phyloP scores from a whole-genome alignment of 208 protist species.

The Eutreptiella sp. region DNA sequence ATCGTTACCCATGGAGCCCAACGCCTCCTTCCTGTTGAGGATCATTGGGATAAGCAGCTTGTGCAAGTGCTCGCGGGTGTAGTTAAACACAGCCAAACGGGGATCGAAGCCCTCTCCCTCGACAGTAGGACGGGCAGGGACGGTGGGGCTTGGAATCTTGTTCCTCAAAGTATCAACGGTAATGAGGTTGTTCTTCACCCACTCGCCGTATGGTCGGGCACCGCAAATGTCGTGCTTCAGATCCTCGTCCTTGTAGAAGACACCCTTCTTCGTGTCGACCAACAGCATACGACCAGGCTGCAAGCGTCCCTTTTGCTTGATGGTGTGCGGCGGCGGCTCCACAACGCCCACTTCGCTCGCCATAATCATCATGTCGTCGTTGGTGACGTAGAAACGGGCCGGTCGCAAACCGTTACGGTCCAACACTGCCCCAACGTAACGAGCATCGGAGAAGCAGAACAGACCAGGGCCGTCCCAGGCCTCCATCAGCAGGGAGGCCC shows the following conservation, averaged over 20 bases:
- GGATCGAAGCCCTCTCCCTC: background rate
- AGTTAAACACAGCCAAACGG: conserved; percentile 29
- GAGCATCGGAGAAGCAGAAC: conserved; percentile 62
- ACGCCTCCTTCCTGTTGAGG: conserved; percentile 43
- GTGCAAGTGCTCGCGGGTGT: conserved; percentile 39
- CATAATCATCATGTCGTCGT: conserved; percentile 51
- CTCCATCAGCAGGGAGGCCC: conserved; percentile 54
- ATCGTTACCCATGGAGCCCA: conserved; percentile 70
- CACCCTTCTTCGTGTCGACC: conserved; percentile 50
- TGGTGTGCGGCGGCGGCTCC: conserved; percentile 13
- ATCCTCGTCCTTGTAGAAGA: conserved; percentile 49
- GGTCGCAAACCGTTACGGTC: conserved; percentile 73
- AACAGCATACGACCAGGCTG: conserved; percentile 56
- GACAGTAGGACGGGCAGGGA: no score
- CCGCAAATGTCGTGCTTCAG: conserved; percentile 50
- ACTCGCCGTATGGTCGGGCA: conserved; percentile 46
- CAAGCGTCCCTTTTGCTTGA: conserved; percentile 51
- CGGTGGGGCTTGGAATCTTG: background rate
- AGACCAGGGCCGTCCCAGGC: conserved; percentile 74
- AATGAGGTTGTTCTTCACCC: conserved; percentile 42
- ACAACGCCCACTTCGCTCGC: conserved; percentile 51
- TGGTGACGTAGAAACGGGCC: conserved; percentile 49
- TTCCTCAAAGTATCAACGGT: conserved; percentile 4
- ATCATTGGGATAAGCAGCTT: conserved; percentile 38
- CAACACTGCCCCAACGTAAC: conserved; percentile 49